These are phyloP conservation scores for Nemophila menziesii DNA, from an alignment of 257 asterid species.

Conservation along the genomic window DNA sequence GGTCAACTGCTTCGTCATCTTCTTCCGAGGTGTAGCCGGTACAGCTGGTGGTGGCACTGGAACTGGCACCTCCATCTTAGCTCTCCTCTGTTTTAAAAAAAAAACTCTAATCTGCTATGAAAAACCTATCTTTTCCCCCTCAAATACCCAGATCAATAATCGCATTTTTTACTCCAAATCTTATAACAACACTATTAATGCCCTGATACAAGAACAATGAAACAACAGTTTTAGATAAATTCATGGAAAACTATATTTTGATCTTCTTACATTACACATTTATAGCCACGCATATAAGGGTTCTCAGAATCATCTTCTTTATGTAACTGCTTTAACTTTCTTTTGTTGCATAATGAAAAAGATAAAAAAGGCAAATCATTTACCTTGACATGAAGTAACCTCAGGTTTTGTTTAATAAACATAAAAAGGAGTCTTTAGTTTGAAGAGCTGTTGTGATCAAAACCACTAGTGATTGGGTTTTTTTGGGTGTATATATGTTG, in stretches of 20 bases:
- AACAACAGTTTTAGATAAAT: background rate
- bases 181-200: background rate
- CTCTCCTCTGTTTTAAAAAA: background rate
- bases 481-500: background rate
- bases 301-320: background rate
- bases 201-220: conserved; percentile 7
- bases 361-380: conserved; percentile 6
- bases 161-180: conserved; percentile 13
- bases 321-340: too few species aligned
- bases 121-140: conserved; percentile 25
- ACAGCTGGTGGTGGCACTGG: too few species aligned
- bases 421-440: conserved; percentile 16
- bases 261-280: background rate
- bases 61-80: conserved; percentile 10
- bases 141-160: conserved; percentile 30
- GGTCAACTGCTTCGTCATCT: conserved; percentile 37
- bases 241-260: background rate
- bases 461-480: conserved; percentile 2
- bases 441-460: conserved; percentile 16
- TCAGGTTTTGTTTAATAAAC: conserved; percentile 18
- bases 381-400: conserved; percentile 46
- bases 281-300: background rate
- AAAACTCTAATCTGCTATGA: conserved; percentile 1
- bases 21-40: conserved; percentile 15
- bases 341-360: too few species aligned